Evolutionary conservation across 495 filamentous ascomycete species (phyloP), one percentile per base, ranked within the genome.

Genomic region (Penicillium fimorum): DNA sequence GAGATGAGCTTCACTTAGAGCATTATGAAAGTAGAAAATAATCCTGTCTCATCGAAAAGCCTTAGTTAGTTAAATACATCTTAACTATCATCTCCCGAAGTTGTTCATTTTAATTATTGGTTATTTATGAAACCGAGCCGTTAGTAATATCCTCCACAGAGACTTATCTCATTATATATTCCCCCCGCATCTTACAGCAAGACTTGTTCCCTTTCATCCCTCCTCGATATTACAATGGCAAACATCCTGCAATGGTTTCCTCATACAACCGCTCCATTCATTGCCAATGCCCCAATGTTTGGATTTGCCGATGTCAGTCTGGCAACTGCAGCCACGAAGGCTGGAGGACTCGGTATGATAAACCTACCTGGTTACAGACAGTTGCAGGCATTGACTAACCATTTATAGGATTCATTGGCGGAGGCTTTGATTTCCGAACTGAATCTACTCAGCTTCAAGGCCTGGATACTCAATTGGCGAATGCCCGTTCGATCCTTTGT

Each of bases 291-390:
- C 0, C 87, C 87, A 1, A 92, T 92, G 88, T 85, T 87, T 17
- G 82, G 87, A 57, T 86, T 82, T 32, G 83, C 84, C 9, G 83
- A 82, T 59, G 85, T 80, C 10, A 70, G 70, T 29, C 82, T 92
- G 33, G 88, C 88, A 20, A 85, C 87, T 2, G 86, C 88, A 12
- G 88, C 91, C 22, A 84, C 79, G 64, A 90, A 90, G 70, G 84
- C 86, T 5, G 87, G 87, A 62, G 88, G 88, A 15, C 78, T 92
- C 11, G 88, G 88, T 65, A 83, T 20, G 55, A 33, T 24, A 47
- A 4, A 49, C 17, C n/a, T 12, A 35, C n/a, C 35, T 11, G 27
- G 43, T n/a, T 37, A 5, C 12, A 10, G 9, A 44, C 8, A 11
- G 43, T n/a, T 37, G 8, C 12, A 10, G 9, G 38, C 12, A 11